Evolutionary conservation across 148 eudicot genomes (phyloP).

Genomic region (Vaccinium corymbosum): DNA sequence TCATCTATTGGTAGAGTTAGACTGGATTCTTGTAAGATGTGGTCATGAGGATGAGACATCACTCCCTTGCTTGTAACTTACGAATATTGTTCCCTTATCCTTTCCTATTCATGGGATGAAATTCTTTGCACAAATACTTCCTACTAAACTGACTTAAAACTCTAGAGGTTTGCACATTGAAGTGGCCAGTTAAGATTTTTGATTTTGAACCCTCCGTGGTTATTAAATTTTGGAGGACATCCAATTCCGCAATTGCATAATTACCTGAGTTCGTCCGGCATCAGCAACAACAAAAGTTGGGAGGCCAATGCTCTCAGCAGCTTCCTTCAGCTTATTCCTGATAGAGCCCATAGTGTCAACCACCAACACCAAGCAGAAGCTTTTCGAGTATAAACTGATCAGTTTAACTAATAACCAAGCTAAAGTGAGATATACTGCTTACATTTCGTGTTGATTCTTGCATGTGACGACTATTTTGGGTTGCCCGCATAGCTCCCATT

Average conservation of each 20-base stretch:
- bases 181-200: neutral
- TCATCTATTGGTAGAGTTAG: neutral
- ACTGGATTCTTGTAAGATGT: neutral
- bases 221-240: neutral
- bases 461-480: slow-evolving; percentile 93
- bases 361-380: neutral
- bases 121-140: neutral
- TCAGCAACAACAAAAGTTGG: slow-evolving; percentile 96
- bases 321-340: slow-evolving; percentile 82
- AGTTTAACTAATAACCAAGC: slow-evolving; percentile 7
- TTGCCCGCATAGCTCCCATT: slow-evolving; percentile 94
- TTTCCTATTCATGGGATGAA: neutral
- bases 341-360: slow-evolving; percentile 15
- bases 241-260: neutral
- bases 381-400: neutral
- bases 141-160: neutral
- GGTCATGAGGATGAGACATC: neutral
- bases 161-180: neutral
- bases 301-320: slow-evolving; percentile 84
- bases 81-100: neutral
- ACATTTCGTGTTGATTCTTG: slow-evolving; percentile 97
- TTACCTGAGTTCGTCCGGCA: slow-evolving; percentile 96
- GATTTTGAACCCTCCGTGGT: neutral
- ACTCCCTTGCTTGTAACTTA: neutral
- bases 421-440: slow-evolving; percentile 32